phyloP scores from a whole-genome alignment of 2,329 filamentous ascomycete genomes.

The Pseudopithomyces maydicus region DNA sequence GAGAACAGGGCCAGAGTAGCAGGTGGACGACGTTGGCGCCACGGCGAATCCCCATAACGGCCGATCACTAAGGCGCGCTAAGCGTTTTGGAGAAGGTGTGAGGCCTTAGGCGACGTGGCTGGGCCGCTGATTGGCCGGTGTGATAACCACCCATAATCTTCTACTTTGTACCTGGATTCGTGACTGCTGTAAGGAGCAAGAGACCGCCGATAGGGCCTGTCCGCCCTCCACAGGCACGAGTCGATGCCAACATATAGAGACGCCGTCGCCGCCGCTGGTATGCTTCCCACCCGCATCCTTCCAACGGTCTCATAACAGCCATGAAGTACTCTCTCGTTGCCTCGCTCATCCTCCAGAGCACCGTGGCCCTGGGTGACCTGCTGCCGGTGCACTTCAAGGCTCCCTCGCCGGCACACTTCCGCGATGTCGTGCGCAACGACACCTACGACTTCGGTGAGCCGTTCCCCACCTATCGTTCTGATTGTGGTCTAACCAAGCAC shows the following conservation, averaged over 20 bases:
- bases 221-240: neutral
- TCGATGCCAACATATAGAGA: neutral
- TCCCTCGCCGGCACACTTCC: constrained; percentile 34
- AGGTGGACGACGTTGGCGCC: neutral
- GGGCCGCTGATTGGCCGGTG: neutral
- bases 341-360: constrained; percentile 34
- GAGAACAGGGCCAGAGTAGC: constrained; percentile 1
- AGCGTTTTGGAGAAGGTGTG: constrained; percentile 3
- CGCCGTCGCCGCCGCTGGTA: neutral
- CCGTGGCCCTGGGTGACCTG: constrained; percentile 33
- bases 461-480: neutral
- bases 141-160: neutral
- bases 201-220: neutral
- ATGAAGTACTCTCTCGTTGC: constrained; percentile 41
- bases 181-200: constrained; percentile 2
- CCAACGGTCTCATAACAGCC: neutral
- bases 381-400: constrained; percentile 38
- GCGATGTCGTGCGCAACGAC: constrained; percentile 40
- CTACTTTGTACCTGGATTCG: neutral
- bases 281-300: constrained; percentile 2
- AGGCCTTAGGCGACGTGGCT: neutral
- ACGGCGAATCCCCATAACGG: neutral
- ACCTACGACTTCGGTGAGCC: constrained; percentile 37
- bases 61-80: constrained; percentile 1
- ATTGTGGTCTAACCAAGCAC: neutral